Base-by-base conservation (phyloP, 768 basidiomycete species). In the Macrocybe gigantea region DNA sequence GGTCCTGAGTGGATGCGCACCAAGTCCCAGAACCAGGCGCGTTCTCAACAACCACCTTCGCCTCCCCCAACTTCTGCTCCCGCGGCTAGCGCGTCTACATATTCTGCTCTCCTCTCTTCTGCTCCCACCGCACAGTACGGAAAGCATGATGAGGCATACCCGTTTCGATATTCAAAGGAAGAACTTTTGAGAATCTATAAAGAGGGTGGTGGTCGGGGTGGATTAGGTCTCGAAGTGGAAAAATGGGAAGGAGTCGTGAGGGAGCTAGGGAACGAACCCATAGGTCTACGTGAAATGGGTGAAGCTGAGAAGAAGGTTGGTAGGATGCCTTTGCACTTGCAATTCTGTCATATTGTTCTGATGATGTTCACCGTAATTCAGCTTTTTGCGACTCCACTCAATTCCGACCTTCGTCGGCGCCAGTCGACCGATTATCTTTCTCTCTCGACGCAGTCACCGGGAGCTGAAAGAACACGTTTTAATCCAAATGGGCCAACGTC, bases 1-100 rank as follows among this genome's bases (percentile, higher is more conserved):
- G 89, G 88, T 60, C 89, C 89, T 41, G 89, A 92, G 69, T 92
- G 89, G 89, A 91, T 92, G 89, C 82, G 89, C 59, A 78, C 82
- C 55, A 90, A 90, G 70, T 79, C 78, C 52, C 78, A 80, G 49
- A 65, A 74, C 40, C 64, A 75, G 39, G 56, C 74, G 52, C 80
- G 75, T 60, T 66, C 72, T 38, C 82, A 74, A 53, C 72, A 64
- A 44, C 76, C 79, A 43, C 74, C 85, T 11, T 75, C 86, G 1
- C 79, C 85, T 22, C 83, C 83, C 30, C 78, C 77, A 29, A 54
- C 63, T 32, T 64, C 63, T 55, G 62, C 60, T 49, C 65, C 64
- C 46, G 65, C 65, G 45, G 73, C 75, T 50, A 76, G 70, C 67
- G 74, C 72, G 63, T 82, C 80, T 13, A 82, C 82, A 54, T 89